Evolutionary conservation across 305 asterid species (phyloP).

Genomic region (Andrographis paniculata): DNA sequence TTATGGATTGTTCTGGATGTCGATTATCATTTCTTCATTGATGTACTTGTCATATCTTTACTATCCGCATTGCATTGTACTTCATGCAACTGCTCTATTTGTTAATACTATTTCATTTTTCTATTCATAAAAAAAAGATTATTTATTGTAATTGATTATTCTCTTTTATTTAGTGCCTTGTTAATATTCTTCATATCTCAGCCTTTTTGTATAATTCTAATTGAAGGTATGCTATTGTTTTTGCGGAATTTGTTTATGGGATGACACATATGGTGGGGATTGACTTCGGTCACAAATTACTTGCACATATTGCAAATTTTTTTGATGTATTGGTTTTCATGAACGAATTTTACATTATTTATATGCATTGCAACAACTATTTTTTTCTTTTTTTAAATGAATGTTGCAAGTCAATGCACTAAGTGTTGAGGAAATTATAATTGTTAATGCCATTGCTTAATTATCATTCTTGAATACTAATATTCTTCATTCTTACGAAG

Average conservation of each 20-base stretch:
- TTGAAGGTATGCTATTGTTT: conserved; percentile 81
- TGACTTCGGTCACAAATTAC: conserved; percentile 89
- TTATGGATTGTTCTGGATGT: background rate
- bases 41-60: background rate
- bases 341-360: conserved; percentile 8
- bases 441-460: too few species aligned
- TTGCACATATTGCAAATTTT: conserved; percentile 64
- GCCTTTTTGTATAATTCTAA: conserved; percentile 13
- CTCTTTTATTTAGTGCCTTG: conserved; percentile 1
- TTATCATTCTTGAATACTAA: too few species aligned
- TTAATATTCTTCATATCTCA: conserved; percentile 12
- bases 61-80: background rate
- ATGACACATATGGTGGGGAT: conserved; percentile 80
- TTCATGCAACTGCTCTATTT: background rate
- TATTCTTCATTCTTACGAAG: too few species aligned
- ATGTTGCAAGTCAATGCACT: too few species aligned
- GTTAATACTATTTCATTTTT: background rate
- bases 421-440: too few species aligned
- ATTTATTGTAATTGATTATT: background rate
- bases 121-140: too few species aligned
- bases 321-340: conserved; percentile 55
- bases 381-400: too few species aligned
- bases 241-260: conserved; percentile 91
- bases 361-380: conserved; percentile 1
- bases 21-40: background rate